Base-by-base conservation (phyloP, 768 basidiomycete genomes). In the Mycena albidolilacea region DNA sequence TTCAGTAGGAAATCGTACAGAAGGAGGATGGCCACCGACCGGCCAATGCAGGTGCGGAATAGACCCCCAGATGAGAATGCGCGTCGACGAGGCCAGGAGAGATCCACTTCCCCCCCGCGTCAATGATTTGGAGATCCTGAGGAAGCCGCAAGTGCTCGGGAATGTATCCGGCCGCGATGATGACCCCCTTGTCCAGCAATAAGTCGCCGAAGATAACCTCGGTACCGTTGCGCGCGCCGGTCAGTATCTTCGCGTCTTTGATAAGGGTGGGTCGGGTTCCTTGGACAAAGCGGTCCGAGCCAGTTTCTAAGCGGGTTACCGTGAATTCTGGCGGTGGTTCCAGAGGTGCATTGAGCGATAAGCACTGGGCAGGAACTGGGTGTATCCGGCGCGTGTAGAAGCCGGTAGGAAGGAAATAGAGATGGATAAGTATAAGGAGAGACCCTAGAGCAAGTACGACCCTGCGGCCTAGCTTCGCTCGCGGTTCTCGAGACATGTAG, bases 161-260 rank as follows among this genome's bases (percentile, higher is more conserved):
- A 75, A 82, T 77, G 58, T 82, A 79, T 9, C 91, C 91, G 19
- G 94, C 82, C 21, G 84, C 83, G 50, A 86, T 82, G 69, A 95
- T 86, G 15, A 95, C 66, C 0, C 94, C 94, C 60, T 87, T 84
- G 69, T 91, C 88, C n/a, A 95, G 79, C 1, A 91, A 80, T 3
- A 95, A 78, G 68, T 91, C 90, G 0, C 90, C 91, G 30, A 82
- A 82, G 7, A 92, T 74, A 5, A 91, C 78, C 70, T 92, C 88
- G 9, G 81, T 82, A 1, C 93, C 93, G 44, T 88, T 84, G 8
- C 85, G 73, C n/a, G 84, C 82, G 0, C 94, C 95, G 1, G 94
- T 95, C 94, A 94, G 95, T 35, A 96, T 87, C 7, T 87, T 90
- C 5, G 90, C 93, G 77, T 95, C 93, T 70, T 82, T 85, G 44